Evolutionary conservation across 495 filamentous ascomycete species (phyloP), one percentile per base, ranked within the genome.

Genomic region (Pseudoneurospora amorphoporcata): DNA sequence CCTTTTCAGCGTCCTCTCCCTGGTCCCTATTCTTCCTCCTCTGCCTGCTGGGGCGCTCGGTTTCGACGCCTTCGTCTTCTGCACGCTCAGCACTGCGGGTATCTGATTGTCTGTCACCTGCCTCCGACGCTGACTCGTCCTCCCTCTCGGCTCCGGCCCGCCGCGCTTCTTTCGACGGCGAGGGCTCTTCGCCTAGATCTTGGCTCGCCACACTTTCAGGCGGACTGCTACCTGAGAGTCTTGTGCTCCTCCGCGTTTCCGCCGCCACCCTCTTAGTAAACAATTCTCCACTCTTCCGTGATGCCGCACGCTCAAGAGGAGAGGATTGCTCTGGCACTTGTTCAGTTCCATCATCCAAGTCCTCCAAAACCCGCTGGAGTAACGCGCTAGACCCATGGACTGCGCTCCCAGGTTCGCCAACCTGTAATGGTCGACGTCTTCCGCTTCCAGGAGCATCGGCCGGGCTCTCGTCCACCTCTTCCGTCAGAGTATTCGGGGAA

Each of bases 381-480:
- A 75, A 43, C 5, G 70, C 42, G 74, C 69, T 80, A 68, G 73
- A 83, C 78, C 65, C 78, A 17, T 72, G 43, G 0, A 73, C 76
- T 2, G 75, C 73, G 47, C 38, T 32, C 75, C 77, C 14, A 37
- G 53, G 53, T 65, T 81, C 76, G 6, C 73, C 74, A 8, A 75
- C 69, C 65, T 72, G 76, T 41, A 83, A 69, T 17, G 65, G 74
- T 19, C 83, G 79, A 61, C 84, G 79, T 3, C 78, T 70, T 12
- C 79, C 78, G 70, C 83, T 86, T 42, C 85, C 86, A 4, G 85
- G 86, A 37, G 84, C 84, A 71, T 83, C 78, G 16, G 61, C 79
- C 3, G 86, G 85, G 69, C 84, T 86, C 72, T 88, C 86, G 69
- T 76, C 78, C 4, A 88, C 81, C 73, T 84, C 83, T 68, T 82